These are phyloP conservation scores for Strigomonas culicis DNA, from an alignment of 208 protist genomes.

Conservation along the genomic window DNA sequence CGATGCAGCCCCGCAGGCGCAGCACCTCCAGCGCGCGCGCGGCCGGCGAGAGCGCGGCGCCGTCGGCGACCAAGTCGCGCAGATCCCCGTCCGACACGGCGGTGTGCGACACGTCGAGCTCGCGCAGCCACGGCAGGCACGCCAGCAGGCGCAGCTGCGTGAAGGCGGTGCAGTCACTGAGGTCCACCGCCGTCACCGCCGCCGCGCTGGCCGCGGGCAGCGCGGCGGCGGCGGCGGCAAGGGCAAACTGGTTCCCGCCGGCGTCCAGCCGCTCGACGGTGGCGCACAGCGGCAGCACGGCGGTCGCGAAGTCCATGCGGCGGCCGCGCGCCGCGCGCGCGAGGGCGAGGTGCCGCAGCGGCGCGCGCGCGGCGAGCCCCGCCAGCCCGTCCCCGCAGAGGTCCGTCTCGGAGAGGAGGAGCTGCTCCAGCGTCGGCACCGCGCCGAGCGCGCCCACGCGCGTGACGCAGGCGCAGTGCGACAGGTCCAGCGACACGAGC, in stretches of 20 bases:
- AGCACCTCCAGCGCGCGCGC: not conserved
- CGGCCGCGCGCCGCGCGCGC: not conserved
- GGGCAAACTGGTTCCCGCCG: not conserved
- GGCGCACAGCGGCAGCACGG: not conserved
- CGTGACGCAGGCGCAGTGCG: not conserved
- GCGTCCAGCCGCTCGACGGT: not conserved
- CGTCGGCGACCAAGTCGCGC: not conserved
- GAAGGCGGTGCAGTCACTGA: not conserved
- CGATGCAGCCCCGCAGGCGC: not conserved
- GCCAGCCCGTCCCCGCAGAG: not conserved
- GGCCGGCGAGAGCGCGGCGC: not conserved
- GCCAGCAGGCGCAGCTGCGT: not conserved
- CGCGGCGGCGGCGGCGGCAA: not conserved
- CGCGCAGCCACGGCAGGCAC: not conserved
- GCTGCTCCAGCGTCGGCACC: not conserved
- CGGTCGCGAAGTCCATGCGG: not conserved
- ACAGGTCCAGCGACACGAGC: not conserved
- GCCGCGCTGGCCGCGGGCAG: not conserved
- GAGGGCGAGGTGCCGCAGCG: not conserved
- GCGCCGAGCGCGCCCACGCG: not conserved
- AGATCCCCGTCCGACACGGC: not conserved
- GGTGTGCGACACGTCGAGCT: not conserved
- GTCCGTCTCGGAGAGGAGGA: not conserved
- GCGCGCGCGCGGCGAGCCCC: not conserved
- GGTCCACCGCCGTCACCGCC: not conserved